phyloP scores from a whole-genome alignment of 768 basidiomycete species.

The Hebeloma cylindrosporum region DNA sequence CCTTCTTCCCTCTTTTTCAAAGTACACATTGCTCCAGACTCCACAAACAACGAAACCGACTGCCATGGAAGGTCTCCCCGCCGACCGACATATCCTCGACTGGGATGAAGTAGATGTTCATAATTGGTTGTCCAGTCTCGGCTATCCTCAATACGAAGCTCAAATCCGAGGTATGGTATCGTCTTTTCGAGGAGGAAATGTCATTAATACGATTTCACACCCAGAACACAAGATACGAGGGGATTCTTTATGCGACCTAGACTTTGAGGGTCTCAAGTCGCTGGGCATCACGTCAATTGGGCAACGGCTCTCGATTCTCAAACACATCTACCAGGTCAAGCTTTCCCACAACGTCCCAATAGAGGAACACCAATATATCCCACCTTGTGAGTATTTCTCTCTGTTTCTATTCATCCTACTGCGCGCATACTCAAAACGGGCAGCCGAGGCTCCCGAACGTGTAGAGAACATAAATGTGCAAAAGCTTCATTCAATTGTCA shows the following conservation, averaged over 20 bases:
- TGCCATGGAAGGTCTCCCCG: conserved; percentile 36
- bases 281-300: conserved; percentile 90
- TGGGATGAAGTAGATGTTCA: conserved; percentile 84
- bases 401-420: conserved; percentile 4
- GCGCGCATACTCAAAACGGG: conserved; percentile 10
- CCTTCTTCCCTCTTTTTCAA: conserved; percentile 1
- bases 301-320: conserved; percentile 88
- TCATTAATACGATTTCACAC: background rate
- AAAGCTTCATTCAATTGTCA: conserved; percentile 62
- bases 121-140: conserved; percentile 71
- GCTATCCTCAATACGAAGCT: conserved; percentile 81
- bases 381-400: conserved; percentile 65
- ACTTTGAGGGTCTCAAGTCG: conserved; percentile 81
- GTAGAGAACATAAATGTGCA: conserved; percentile 55
- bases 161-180: conserved; percentile 69
- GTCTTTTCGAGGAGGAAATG: background rate
- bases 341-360: conserved; percentile 79
- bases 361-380: conserved; percentile 82
- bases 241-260: conserved; percentile 81
- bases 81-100: conserved; percentile 47
- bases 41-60: background rate
- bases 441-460: conserved; percentile 34
- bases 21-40: conserved; percentile 1
- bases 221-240: conserved; percentile 88
- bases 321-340: conserved; percentile 89